Conservation (phyloP, 164 flowering plant genomes). For the Vitis amurensis region DNA sequence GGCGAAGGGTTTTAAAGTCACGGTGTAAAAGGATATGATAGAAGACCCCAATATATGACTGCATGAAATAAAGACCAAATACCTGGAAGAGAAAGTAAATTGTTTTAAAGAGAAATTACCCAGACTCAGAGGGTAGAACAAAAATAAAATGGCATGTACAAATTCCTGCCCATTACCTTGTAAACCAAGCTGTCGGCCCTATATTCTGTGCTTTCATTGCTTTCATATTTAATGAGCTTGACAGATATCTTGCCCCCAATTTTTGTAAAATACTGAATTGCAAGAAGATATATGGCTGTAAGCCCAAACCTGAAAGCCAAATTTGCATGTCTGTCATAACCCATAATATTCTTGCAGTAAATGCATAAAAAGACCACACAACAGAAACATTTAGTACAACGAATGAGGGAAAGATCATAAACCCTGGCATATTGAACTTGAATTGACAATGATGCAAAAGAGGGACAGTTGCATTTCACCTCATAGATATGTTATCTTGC, state of each 20-base stretch:
- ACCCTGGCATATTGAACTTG: no score
- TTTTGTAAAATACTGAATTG: conserved; percentile 68
- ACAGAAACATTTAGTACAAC: no score
- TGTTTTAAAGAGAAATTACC: neutral
- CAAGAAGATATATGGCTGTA: conserved; percentile 70
- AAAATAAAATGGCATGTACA: neutral
- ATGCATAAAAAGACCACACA: no score
- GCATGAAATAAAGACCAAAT: conserved; percentile 97
- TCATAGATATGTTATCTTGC: no score
- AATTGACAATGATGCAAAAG: no score
- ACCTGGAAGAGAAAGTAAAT: conserved; percentile 50
- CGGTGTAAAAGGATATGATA: conserved; percentile 87
- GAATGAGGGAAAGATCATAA: no score
- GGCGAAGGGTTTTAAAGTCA: conserved; percentile 73
- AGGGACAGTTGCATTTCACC: no score
- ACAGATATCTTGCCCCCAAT: conserved; percentile 77
- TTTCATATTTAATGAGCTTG: conserved; percentile 72
- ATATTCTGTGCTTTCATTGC: conserved; percentile 58
- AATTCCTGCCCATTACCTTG: conserved; percentile 51
- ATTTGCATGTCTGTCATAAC: no score
- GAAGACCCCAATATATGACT: conserved; percentile 85
- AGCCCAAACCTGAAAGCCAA: conserved; percentile 65
- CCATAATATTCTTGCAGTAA: no score
- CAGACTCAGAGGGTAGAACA: neutral
- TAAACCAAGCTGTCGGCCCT: conserved; percentile 85